Base-by-base conservation (phyloP, 2,329 filamentous ascomycete genomes). In the Graphilbum sp. region DNA sequence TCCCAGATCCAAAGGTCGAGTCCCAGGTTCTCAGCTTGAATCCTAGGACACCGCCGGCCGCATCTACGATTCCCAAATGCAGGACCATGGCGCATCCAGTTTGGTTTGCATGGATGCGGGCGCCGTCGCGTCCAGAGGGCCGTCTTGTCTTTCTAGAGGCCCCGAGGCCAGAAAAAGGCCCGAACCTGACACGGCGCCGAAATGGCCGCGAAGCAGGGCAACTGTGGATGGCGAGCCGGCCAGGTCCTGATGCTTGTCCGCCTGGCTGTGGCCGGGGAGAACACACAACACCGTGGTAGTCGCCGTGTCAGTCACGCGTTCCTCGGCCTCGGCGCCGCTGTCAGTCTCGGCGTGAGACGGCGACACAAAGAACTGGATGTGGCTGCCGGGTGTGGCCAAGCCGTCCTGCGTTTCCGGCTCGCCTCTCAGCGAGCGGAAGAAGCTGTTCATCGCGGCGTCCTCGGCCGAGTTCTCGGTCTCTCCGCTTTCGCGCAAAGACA, bases 331-430 rank as follows among this genome's bases (percentile, higher is more conserved):
- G 27, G 34, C 12, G 33, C 19, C 35, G 37, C 21, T 20, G n/a
- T 24, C 35, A 21, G 37, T 35, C 27, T n/a, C n/a, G n/a, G n/a
- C n/a, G n/a, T n/a, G n/a, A n/a, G 45, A 18, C 8, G 40, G 45
- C 35, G 47, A 41, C 35, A 71, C 61, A 46, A 79, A 74, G 51
- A 82, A 84, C 49, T 79, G 72, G 17, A 88, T 67, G 35, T 58
- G 67, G 13, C 79, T 74, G 8, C 76, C 79, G 5, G 73, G 65
- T 20, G 66, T 64, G 6, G 74, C 72, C 39, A 82, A 65, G 33
- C 72, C 67, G 9, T 64, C 63, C 21, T 29, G 16, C 1, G 12
- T 11, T 13, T n/a, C 33, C 5, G 52, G 32, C 41, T 52, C 54
- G 36, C 48, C 59, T 34, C 52, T 50, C 48, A 73, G 63, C 10